Base-by-base conservation (phyloP, 495 filamentous ascomycete species). In the Entonaema liquescens region DNA sequence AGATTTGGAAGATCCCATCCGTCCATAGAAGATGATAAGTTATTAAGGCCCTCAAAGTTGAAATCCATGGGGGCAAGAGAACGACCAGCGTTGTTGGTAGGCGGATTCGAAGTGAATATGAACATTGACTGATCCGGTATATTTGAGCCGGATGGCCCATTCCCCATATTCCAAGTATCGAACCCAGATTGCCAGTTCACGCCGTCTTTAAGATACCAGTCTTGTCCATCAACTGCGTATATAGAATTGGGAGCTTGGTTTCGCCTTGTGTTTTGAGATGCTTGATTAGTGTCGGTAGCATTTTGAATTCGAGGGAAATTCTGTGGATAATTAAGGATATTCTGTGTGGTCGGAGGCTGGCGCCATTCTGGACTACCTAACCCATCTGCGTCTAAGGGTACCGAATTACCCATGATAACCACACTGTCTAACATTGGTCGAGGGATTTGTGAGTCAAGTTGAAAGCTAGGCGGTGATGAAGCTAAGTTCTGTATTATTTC, bases 131-230 rank as follows among this genome's bases (percentile, higher is more conserved):
- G 76, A 29, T 76, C 74, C 9, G 73, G 47, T 4, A 69, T 49
- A 25, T 57, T 59, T 17, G 64, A 12, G 15, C 68, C 65, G 31
- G 62, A 36, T 49, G 62, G 40, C 0, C 50, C 47, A 33, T 58
- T 64, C 15, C 68, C 68, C 59, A 79, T 65, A 5, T 71, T 78
- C 83, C 83, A 84, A 3, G 78, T 67, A 50, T 82, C 76, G 57
- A 84, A 85, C 15, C 80, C 74, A n/a, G 82, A 78, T 35, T 84
- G 82, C 83, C 83, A 85, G 47, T 76, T 81, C 5, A 83, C 83
- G 23, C 81, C 79, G 40, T 85, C 83, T 52, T 83, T 85, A 5
- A 85, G 70, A 65, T 83, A 85, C 83, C 83, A 85, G 23, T 84
- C 82, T 66, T 83, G 80, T 12, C 83, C 81, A 59, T 85, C 83